Evolutionary conservation across 2,329 filamentous ascomycete species (phyloP).

Genomic region (Colletotrichum spinosum): DNA sequence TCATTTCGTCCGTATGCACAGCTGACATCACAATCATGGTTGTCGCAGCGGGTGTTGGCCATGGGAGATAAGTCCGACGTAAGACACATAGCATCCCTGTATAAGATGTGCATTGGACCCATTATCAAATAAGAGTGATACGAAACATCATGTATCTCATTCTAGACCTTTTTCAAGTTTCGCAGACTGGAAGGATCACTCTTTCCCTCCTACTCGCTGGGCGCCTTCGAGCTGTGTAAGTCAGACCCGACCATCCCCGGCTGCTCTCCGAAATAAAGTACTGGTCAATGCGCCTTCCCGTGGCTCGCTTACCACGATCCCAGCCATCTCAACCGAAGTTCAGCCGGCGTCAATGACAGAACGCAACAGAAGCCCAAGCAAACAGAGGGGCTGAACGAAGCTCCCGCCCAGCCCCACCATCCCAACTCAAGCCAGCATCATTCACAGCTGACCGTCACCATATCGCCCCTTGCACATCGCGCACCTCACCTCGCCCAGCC

Average conservation of each 20-base stretch:
- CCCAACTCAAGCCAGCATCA: conserved; percentile 2
- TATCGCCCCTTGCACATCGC: conserved; percentile 9
- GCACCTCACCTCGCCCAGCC: conserved; percentile 3
- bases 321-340: background rate
- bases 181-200: too few relatives aligned
- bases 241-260: background rate
- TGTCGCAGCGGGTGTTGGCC: too few relatives aligned
- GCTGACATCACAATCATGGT: too few relatives aligned
- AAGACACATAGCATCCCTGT: too few relatives aligned
- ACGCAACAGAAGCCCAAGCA: conserved; percentile 1
- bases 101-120: too few relatives aligned
- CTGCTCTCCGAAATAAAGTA: conserved; percentile 5
- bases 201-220: too few relatives aligned
- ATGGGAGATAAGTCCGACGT: too few relatives aligned
- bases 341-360: conserved; percentile 11
- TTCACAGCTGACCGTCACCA: background rate
- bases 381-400: conserved; percentile 19
- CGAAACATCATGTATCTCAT: too few relatives aligned
- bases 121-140: too few relatives aligned
- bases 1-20: too few relatives aligned
- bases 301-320: background rate
- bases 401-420: conserved; percentile 3
- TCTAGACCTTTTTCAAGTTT: too few relatives aligned
- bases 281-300: conserved; percentile 12
- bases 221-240: too few relatives aligned